Base-by-base conservation (phyloP, 345 rosid species). In the Brassica cretica region DNA sequence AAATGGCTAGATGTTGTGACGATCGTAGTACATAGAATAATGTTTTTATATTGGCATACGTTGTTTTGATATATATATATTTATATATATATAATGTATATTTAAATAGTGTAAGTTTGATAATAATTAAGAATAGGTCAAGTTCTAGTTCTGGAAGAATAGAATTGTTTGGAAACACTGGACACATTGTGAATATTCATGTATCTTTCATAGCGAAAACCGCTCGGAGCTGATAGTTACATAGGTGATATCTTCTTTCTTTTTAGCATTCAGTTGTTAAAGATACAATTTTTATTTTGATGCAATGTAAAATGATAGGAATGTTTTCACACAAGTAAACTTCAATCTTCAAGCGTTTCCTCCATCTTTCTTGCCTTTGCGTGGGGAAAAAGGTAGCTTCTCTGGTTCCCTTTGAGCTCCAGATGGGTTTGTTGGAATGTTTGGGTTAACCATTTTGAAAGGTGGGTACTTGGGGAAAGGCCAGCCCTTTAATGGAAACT, bases 161-260 rank as follows among this genome's bases (percentile, higher is more conserved):
- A 1, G 89, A 90, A 30, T 75, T 95, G 25, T 85, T 89, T 6
- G 98, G 98, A 71, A 69, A 76, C 58, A 80, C 68, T 16, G 97
- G 94, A 15, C 99, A 93, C 60, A 61, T 84, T 79, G 76, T 90
- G 6, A 90, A 83, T 87, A 88, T 93, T 74, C 98, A 97, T 9
- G 30, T 95, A 76, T 80, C 98, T 0, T 88, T 91, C 55, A 81
- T 89, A 33, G 35, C 62, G 5, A 87, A 84, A 77, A 64, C 79
- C 12, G 61, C 70, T 8, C 74, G 53, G 30, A 63, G 62, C 37
- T 80, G 18, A 60, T 67, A 39, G 46, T 39, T 8, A 72, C 65
- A 73, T 78, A 77, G 64, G 56, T 72, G 62, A 41, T 21, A 59
- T 46, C 11, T 9, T 66, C 44, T 49, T 51, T 49, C 55, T 62